Conservation (phyloP, 129 eudicot genomes). For the Flaveria robusta region DNA sequence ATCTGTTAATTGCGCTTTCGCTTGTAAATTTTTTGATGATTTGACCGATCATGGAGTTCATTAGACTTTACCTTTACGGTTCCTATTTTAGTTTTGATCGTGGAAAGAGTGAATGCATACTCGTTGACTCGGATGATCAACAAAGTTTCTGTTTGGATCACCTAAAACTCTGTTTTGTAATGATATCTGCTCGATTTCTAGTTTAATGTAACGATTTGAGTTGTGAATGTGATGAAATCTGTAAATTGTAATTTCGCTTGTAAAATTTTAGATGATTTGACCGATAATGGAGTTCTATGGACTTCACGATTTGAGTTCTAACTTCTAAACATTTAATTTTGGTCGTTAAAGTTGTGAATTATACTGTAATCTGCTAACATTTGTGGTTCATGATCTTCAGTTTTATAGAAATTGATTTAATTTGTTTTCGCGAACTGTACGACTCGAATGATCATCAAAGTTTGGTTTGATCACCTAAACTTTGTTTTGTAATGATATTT, state of each 20-base stretch:
- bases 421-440: background rate
- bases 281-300: background rate
- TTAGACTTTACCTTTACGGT: background rate
- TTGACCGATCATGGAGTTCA: background rate
- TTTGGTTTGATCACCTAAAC: too few species aligned
- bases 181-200: background rate
- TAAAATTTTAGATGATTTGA: background rate
- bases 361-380: background rate
- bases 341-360: too few species aligned
- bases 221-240: background rate
- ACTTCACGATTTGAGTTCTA: background rate
- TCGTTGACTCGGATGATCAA: constrained; percentile 5
- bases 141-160: background rate
- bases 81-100: background rate
- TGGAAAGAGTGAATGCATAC: background rate
- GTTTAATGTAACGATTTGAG: background rate
- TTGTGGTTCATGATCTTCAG: background rate
- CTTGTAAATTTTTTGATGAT: background rate
- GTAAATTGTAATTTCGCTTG: background rate
- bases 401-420: background rate
- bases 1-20: background rate
- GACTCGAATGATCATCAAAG: too few species aligned
- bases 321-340: too few species aligned
- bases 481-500: too few species aligned
- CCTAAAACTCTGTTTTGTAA: background rate